Conservation (phyloP, 2,329 filamentous ascomycete genomes). For the Phaeosphaeria sp. region DNA sequence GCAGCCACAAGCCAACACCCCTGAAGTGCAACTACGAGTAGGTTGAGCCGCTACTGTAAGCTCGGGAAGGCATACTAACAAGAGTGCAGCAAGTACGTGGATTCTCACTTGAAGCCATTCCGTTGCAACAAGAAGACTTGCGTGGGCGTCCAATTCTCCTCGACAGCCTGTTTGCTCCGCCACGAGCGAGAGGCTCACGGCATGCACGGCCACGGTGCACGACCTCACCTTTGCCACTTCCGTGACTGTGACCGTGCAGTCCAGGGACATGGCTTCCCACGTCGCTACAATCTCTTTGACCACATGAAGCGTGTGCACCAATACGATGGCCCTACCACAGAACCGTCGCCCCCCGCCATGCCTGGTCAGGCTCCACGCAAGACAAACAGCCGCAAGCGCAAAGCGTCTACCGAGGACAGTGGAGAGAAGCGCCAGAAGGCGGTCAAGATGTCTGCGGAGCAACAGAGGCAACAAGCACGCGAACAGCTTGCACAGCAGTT, state of each 20-base stretch:
- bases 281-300: conserved; percentile 94
- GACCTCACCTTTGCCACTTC: conserved; percentile 89
- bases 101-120: conserved; percentile 96
- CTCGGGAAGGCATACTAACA: conserved; percentile 21
- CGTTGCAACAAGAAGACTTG: conserved; percentile 87
- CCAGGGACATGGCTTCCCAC: conserved; percentile 86
- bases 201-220: conserved; percentile 92
- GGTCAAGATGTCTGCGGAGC: conserved; percentile 39
- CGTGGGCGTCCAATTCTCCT: conserved; percentile 88
- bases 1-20: conserved; percentile 91
- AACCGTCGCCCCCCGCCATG: conserved; percentile 37
- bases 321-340: conserved; percentile 52
- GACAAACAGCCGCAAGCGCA: conserved; percentile 42
- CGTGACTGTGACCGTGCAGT: conserved; percentile 84
- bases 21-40: conserved; percentile 99
- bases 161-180: conserved; percentile 90
- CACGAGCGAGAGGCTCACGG: conserved; percentile 96
- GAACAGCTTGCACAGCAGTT: conserved; percentile 41
- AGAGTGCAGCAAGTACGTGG: conserved; percentile 82
- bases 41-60: conserved; percentile 49
- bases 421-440: conserved; percentile 44
- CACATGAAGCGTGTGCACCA: conserved; percentile 96
- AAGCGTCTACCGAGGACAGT: conserved; percentile 39
- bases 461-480: conserved; percentile 42
- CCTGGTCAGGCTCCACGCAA: conserved; percentile 35